A percentile compares a stretch with the other conserved stretches of the same genome.
Evolutionary conservation across 139 green algal genomes (phyloP).

Genomic region (Picochlorum sp.): DNA sequence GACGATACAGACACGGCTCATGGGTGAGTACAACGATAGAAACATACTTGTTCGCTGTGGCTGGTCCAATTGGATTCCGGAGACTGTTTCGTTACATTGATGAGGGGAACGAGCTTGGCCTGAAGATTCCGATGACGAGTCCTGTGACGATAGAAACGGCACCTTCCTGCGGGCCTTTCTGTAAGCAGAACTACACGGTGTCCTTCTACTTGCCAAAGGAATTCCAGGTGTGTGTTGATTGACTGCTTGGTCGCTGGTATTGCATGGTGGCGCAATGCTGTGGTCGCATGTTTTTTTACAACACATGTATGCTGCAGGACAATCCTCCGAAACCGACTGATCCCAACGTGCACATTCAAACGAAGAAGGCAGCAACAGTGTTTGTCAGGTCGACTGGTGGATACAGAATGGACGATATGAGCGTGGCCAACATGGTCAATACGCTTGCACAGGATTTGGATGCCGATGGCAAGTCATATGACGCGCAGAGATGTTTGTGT

Average conservation of each 20-base stretch:
- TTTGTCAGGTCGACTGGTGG: slow-evolving; percentile 54
- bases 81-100: slow-evolving; percentile 52
- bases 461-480: slow-evolving; percentile 6
- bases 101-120: slow-evolving; percentile 43
- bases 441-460: slow-evolving; percentile 14
- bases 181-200: slow-evolving; percentile 58
- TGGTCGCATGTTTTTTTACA: no score
- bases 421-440: slow-evolving; percentile 25
- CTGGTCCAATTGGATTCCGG: slow-evolving; percentile 45
- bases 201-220: slow-evolving; percentile 63
- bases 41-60: slow-evolving; percentile 39
- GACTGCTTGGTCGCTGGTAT: not conserved
- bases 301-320: not conserved
- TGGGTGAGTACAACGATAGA: slow-evolving; percentile 57
- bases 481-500: slow-evolving; percentile 7
- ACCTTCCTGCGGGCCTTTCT: slow-evolving; percentile 23
- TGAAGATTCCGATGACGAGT: slow-evolving; percentile 62
- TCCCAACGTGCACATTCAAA: slow-evolving; percentile 36
- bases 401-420: slow-evolving; percentile 31
- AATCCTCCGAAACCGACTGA: slow-evolving; percentile 40
- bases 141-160: slow-evolving; percentile 25
- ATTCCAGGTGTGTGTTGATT: slow-evolving; percentile 25
- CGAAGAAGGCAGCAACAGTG: slow-evolving; percentile 14
- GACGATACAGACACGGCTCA: slow-evolving; percentile 17
- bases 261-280: no score